phyloP scores from a whole-genome alignment of 1,284 basidiomycete genomes.

The Entoloma clypeatum region DNA sequence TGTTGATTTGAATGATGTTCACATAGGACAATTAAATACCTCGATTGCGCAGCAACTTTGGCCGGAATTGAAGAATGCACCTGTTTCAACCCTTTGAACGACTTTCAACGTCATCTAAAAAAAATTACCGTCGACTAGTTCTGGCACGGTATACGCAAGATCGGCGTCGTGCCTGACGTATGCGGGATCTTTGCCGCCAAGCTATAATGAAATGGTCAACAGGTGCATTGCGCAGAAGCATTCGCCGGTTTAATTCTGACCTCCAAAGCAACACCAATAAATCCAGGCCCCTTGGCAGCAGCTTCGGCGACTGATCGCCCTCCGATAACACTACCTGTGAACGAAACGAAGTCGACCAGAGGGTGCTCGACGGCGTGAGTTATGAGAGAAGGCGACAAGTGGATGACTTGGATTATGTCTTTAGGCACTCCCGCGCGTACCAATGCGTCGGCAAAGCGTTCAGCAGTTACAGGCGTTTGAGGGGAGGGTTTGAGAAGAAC shows the following conservation, averaged over 20 bases:
- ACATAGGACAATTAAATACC: slow-evolving; percentile 35
- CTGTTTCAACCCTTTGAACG: slow-evolving; percentile 31
- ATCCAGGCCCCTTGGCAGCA: slow-evolving; percentile 57
- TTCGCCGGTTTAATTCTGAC: slow-evolving; percentile 33
- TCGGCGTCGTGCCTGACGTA: slow-evolving; percentile 89
- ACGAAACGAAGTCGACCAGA: slow-evolving; percentile 77
- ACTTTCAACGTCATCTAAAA: neutral
- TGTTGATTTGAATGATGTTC: neutral
- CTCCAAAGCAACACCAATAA: slow-evolving; percentile 81
- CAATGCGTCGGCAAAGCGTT: slow-evolving; percentile 73
- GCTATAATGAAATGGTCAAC: slow-evolving; percentile 40
- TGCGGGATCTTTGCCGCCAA: slow-evolving; percentile 95
- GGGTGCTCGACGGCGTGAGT: slow-evolving; percentile 64
- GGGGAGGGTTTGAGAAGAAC: slow-evolving; percentile 94
- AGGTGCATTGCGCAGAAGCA: neutral
- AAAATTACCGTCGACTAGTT: slow-evolving; percentile 81
- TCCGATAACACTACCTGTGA: slow-evolving; percentile 82
- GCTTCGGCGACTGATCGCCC: slow-evolving; percentile 63
- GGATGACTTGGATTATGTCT: slow-evolving; percentile 76
- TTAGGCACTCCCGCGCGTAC: slow-evolving; percentile 73
- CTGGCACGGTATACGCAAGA: slow-evolving; percentile 75
- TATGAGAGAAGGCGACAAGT: slow-evolving; percentile 69
- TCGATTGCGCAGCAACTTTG: slow-evolving; percentile 89
- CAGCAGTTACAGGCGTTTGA: slow-evolving; percentile 87
- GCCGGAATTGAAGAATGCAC: slow-evolving; percentile 93